These are phyloP conservation scores for Colletotrichum sansevieriae DNA, from an alignment of 2,329 filamentous ascomycete species.

Conservation along the genomic window DNA sequence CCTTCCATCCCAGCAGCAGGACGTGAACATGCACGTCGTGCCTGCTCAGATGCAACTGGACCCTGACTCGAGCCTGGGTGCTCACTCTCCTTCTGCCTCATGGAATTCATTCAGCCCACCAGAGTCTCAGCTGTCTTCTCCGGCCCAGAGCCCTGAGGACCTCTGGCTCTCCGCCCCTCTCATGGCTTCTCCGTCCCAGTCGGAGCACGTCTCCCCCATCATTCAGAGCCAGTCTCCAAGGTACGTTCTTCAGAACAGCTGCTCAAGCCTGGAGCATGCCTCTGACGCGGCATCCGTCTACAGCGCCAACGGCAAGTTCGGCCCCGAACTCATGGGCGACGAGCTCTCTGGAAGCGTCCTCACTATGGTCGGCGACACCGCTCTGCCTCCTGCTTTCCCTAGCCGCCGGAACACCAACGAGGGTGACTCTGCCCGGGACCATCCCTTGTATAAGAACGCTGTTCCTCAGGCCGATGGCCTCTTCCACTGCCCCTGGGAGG, in stretches of 20 bases:
- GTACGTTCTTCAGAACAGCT: constrained; percentile 57
- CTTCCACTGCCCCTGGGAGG: constrained; percentile 93
- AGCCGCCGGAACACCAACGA: constrained; percentile 64
- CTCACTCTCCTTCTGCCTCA: constrained; percentile 64
- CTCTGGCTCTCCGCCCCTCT: constrained; percentile 51
- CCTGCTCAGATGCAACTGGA: constrained; percentile 68
- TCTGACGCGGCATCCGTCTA: constrained; percentile 49
- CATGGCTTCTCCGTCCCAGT: constrained; percentile 59
- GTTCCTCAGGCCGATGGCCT: constrained; percentile 78
- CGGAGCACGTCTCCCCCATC: constrained; percentile 63
- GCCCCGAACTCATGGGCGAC: constrained; percentile 42
- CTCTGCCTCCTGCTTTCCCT: constrained; percentile 56
- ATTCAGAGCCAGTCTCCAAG: constrained; percentile 65
- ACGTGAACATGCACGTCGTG: constrained; percentile 66
- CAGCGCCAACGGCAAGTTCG: constrained; percentile 56
- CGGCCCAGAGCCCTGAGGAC: constrained; percentile 38
- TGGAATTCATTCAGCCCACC: constrained; percentile 52
- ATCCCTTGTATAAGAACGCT: constrained; percentile 78
- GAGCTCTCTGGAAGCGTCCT: constrained; percentile 41
- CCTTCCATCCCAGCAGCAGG: constrained; percentile 57
- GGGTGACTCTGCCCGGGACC: constrained; percentile 71
- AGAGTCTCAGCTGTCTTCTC: constrained; percentile 42
- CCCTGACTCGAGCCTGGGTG: constrained; percentile 62
- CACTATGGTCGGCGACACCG: constrained; percentile 53
- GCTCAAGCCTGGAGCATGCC: constrained; percentile 39